Evolutionary conservation across 2,329 filamentous ascomycete species (phyloP), one percentile per base, ranked within the genome.

Genomic region (Sphaerulina vaccinii): DNA sequence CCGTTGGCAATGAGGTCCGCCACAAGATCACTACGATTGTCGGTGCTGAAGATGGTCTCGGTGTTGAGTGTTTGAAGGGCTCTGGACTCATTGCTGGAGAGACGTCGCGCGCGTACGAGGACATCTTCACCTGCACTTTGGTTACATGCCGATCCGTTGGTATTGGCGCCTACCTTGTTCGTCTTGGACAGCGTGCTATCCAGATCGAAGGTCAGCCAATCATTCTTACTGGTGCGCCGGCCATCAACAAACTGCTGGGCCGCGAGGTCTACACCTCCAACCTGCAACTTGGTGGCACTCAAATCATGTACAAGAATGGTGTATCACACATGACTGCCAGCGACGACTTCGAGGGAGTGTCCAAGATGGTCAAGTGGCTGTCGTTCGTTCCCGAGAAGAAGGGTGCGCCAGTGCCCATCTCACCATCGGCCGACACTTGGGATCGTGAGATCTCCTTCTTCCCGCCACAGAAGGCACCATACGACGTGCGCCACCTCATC

Each of bases 301-400:
- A 99, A 75, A 99, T 99, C 81, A 99, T 99, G 93, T 97, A 99
- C 84, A 91, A 89, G 77, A 99, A 99, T 71, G 93, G 93, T 83
- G 93, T 99, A 36, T 97, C 93, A 18, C 93, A 99, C 79, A 92
- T 97, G 88, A 96, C 92, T 62, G 93, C 93, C 66, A 88, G 87
- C 63, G 92, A 99, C 68, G 93, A 99, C 76, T 97, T 99, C 65
- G 91, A 92, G 67, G 93, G 93, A 82, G 88, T 99, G 18, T 90
- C 88, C 66, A 95, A 95, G 81, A 97, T 99, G 69, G 90, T 97
- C 43, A 87, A 95, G 71, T 99, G 93, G 93, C 84, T 99, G 80
- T 93, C 92, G 2, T 99, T 90, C 67, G 88, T 99, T 23, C 93
- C 93, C 21, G 92, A 97, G 74, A 92, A 92, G 82, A 93, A 93